Conservation (phyloP, 169 alveolate species). For the Plasmodium sp. region DNA sequence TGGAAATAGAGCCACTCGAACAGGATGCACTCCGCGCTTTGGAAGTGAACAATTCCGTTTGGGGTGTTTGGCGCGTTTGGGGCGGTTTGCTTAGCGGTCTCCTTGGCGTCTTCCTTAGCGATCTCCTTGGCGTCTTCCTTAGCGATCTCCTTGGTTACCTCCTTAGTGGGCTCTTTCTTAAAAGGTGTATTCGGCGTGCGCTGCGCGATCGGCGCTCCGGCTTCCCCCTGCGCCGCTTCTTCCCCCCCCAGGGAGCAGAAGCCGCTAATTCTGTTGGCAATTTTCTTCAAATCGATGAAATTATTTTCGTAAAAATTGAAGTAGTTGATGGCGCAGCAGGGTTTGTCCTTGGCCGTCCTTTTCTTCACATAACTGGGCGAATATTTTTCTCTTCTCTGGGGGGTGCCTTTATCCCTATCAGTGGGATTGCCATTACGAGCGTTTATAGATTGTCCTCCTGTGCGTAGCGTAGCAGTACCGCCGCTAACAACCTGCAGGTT, state of each 20-base stretch:
- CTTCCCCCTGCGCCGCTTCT: not conserved
- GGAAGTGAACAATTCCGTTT: not conserved
- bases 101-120: too few species aligned
- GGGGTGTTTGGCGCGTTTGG: not conserved
- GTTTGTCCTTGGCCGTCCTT: not conserved
- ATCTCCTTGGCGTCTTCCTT: too few species aligned
- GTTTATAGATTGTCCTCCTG: not conserved
- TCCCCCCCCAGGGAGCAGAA: not conserved
- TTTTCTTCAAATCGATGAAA: constrained; percentile 43
- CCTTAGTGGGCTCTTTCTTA: not conserved
- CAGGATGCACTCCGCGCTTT: constrained; percentile 20
- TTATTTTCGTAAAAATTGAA: constrained; percentile 71
- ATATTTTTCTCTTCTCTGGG: not conserved
- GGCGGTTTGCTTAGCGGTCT: not conserved
- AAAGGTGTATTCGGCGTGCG: not conserved
- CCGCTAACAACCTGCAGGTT: not conserved
- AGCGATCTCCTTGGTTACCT: too few species aligned
- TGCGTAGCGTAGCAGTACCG: not conserved
- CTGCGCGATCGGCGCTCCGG: not conserved
- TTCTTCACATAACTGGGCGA: not conserved
- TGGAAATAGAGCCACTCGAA: constrained; percentile 72
- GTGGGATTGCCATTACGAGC: not conserved
- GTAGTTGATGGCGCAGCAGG: not conserved
- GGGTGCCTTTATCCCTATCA: not conserved
- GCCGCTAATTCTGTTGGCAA: constrained; percentile 18